Conservation (phyloP, 805 yeast genomes). For the Wickerhamiella allomyrinae region DNA sequence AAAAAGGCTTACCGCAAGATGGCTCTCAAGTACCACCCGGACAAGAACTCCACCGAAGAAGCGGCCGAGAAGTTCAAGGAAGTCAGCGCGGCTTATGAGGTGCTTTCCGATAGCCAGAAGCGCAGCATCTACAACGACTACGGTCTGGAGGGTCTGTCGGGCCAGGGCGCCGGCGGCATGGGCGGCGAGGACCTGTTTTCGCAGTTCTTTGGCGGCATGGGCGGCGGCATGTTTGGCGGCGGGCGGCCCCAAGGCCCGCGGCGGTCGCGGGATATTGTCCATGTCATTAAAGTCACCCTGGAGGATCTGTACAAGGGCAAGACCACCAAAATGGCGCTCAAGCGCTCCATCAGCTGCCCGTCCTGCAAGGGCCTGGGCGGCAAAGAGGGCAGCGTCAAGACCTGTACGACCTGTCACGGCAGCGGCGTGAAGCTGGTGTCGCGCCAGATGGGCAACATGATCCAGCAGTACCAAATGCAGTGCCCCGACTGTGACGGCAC, state of each 20-base stretch:
- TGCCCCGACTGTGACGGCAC: slow-evolving; percentile 89
- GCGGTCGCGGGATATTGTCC: slow-evolving; percentile 83
- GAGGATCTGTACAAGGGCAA: slow-evolving; percentile 46
- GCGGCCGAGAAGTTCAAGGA: slow-evolving; percentile 96
- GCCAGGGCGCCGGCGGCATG: slow-evolving; percentile 58
- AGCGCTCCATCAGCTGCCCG: slow-evolving; percentile 80
- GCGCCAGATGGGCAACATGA: slow-evolving; percentile 98
- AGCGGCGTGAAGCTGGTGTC: slow-evolving; percentile 82
- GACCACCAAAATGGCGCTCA: slow-evolving; percentile 83
- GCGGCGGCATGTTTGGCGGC: slow-evolving; percentile 31
- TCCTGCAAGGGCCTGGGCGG: slow-evolving; percentile 94
- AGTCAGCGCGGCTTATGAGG: slow-evolving; percentile 74
- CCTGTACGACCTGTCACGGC: slow-evolving; percentile 81
- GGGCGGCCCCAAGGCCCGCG: slow-evolving; percentile 70
- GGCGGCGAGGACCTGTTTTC: slow-evolving; percentile 62
- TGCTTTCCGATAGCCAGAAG: slow-evolving; percentile 76
- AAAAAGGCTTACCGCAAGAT: slow-evolving; percentile 67
- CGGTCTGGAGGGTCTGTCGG: slow-evolving; percentile 85
- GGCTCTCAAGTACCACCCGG: slow-evolving; percentile 74
- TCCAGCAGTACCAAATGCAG: slow-evolving; percentile 90
- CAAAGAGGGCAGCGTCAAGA: slow-evolving; percentile 75
- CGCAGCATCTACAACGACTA: slow-evolving; percentile 77
- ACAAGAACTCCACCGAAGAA: slow-evolving; percentile 55
- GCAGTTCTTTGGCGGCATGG: slow-evolving; percentile 66
- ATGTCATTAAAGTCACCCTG: slow-evolving; percentile 67